phyloP scores from a whole-genome alignment of 331 rosid genomes.

The Quercus lobata region DNA sequence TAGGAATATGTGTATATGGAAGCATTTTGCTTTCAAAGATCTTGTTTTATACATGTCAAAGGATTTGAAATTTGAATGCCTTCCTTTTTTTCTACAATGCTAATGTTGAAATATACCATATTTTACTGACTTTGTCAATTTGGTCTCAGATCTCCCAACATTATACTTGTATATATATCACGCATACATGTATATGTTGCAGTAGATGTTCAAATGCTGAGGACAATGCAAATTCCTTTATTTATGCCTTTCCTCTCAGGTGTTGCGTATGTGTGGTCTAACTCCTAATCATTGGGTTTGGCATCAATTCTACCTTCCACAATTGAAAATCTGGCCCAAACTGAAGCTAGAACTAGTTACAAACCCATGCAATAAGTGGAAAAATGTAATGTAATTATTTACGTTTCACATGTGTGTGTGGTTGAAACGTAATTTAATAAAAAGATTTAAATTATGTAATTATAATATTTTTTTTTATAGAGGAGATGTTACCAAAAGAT shows the following conservation, averaged over 20 bases:
- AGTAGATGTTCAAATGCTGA: no score
- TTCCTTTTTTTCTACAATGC: background rate
- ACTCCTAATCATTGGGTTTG: background rate
- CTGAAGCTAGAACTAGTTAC: background rate
- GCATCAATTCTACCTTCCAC: background rate
- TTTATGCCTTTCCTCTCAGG: background rate
- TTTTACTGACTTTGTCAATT: background rate
- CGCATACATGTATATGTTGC: no score
- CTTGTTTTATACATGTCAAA: background rate
- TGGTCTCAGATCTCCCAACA: background rate
- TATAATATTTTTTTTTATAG: no score
- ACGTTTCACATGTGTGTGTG: no score
- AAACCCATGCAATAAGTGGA: no score
- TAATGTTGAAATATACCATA: background rate
- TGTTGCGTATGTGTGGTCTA: background rate
- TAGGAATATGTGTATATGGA: background rate
- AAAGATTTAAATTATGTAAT: no score
- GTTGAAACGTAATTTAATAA: no score
- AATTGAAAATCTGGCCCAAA: background rate
- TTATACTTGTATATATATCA: background rate
- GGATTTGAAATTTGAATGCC: background rate
- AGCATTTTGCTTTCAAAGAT: background rate
- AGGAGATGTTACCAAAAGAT: no score
- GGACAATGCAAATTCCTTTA: background rate
- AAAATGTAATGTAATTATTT: no score